Percentiles rank a stretch among this genome's conserved stretches.
These are phyloP conservation scores for Trypanosoma platydactyli DNA, from an alignment of 208 protist species.

Conservation along the genomic window DNA sequence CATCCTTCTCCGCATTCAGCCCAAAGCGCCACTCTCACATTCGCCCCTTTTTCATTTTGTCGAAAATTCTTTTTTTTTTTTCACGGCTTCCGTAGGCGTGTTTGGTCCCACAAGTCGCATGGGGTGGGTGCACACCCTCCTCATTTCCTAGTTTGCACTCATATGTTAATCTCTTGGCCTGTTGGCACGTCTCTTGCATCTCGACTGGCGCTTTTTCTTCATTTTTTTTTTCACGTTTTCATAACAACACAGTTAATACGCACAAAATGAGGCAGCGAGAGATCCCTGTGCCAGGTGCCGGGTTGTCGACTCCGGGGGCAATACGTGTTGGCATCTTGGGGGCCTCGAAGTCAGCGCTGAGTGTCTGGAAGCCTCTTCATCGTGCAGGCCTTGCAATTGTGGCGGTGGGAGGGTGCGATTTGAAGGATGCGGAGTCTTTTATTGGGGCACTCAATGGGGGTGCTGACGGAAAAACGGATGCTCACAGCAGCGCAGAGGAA, in stretches of 20 bases:
- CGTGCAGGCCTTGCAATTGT: slow-evolving; percentile 5
- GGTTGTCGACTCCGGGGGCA: neutral
- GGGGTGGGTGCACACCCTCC: too few relatives aligned
- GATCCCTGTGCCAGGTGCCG: neutral
- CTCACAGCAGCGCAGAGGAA: too few relatives aligned
- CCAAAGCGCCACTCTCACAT: too few relatives aligned
- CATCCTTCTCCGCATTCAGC: too few relatives aligned
- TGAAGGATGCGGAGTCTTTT: slow-evolving; percentile 3
- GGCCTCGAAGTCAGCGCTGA: neutral
- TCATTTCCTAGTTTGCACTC: too few relatives aligned
- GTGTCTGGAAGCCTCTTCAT: slow-evolving; percentile 6
- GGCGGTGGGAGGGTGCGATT: neutral
- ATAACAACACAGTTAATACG: neutral
- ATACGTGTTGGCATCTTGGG: slow-evolving; percentile 19
- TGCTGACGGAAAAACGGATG: neutral
- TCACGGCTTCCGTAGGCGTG: too few relatives aligned
- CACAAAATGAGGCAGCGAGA: neutral
- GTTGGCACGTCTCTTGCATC: too few relatives aligned
- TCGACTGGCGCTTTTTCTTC: neutral
- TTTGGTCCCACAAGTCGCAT: too few relatives aligned
- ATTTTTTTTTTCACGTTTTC: neutral
- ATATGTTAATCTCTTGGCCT: too few relatives aligned
- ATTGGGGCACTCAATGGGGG: neutral
- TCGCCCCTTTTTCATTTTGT: too few relatives aligned
- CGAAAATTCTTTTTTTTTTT: too few relatives aligned